Percentiles rank a stretch among this genome's conserved stretches.
phyloP scores from a whole-genome alignment of 225 moss, liverwort and hornwort genomes.

The Pseudisothecium myosuroides region DNA sequence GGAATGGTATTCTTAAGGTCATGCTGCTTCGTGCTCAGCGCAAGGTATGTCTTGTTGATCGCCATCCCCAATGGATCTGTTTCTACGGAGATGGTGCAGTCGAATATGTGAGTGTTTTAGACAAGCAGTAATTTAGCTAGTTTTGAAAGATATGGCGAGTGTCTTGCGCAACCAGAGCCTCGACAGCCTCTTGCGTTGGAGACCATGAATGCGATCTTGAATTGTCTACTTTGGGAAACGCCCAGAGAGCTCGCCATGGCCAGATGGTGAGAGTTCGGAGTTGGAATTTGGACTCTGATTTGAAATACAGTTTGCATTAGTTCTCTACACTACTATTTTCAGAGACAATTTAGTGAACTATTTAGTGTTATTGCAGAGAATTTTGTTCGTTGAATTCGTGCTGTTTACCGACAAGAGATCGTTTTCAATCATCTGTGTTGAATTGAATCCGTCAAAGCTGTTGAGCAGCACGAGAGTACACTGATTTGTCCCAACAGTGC shows the following conservation, averaged over 20 bases:
- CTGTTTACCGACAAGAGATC: background rate
- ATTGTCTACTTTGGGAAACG: background rate
- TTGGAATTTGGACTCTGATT: background rate
- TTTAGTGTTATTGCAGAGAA: background rate
- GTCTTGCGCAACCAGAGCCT: background rate
- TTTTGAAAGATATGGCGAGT: background rate
- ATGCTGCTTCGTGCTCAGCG: slow-evolving; percentile 14
- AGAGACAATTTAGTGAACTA: background rate
- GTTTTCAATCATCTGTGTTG: background rate
- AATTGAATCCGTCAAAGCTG: background rate
- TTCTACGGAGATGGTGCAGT: background rate
- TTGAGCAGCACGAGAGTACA: background rate
- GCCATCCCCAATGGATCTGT: background rate
- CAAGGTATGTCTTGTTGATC: background rate
- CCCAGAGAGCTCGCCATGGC: background rate
- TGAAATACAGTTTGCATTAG: background rate
- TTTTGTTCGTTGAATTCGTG: background rate
- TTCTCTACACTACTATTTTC: background rate
- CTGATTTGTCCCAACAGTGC: background rate
- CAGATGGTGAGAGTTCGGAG: background rate
- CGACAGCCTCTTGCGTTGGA: background rate
- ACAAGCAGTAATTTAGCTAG: background rate
- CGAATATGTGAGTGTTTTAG: background rate
- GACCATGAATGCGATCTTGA: background rate
- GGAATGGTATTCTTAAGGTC: slow-evolving; percentile 29